Conservation (phyloP, 2,329 filamentous ascomycete species). For the Alternaria rosae region DNA sequence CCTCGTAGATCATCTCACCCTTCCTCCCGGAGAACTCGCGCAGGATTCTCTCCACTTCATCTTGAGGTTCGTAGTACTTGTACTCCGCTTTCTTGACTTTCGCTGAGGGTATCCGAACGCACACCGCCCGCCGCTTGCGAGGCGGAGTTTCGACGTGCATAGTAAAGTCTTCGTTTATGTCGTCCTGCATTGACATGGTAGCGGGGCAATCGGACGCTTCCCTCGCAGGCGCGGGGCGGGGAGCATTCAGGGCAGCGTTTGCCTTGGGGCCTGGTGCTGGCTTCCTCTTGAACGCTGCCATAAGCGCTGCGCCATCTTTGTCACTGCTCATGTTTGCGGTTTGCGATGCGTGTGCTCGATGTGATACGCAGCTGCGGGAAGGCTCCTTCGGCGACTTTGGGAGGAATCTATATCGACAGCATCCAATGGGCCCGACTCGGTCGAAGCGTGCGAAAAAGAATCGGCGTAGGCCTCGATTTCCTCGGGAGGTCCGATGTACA, state of each 20-base stretch:
- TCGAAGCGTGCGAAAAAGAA: background rate
- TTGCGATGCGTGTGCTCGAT: background rate
- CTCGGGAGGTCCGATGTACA: background rate
- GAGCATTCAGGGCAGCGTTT: background rate
- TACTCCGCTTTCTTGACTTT: conserved; percentile 42
- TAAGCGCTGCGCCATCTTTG: conserved; percentile 32
- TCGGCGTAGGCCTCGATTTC: background rate
- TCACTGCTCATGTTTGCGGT: conserved; percentile 33
- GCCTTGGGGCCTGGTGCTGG: background rate
- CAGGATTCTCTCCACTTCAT: conserved; percentile 52
- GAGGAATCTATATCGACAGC: background rate
- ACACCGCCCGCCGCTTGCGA: conserved; percentile 22
- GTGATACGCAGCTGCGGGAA: background rate
- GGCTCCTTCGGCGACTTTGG: background rate
- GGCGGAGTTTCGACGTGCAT: background rate
- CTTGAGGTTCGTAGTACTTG: conserved; percentile 39
- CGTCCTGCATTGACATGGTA: conserved; percentile 23
- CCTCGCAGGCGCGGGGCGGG: background rate
- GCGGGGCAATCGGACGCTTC: conserved; percentile 23
- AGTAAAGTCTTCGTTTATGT: conserved; percentile 1
- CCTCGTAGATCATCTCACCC: conserved; percentile 50
- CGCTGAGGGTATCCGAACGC: conserved; percentile 37
- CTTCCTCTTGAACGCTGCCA: conserved; percentile 39
- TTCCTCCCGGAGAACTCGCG: conserved; percentile 41
- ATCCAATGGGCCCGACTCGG: background rate